Base-by-base conservation (phyloP, 805 yeast species). In the Hanseniaspora occidentalis region DNA sequence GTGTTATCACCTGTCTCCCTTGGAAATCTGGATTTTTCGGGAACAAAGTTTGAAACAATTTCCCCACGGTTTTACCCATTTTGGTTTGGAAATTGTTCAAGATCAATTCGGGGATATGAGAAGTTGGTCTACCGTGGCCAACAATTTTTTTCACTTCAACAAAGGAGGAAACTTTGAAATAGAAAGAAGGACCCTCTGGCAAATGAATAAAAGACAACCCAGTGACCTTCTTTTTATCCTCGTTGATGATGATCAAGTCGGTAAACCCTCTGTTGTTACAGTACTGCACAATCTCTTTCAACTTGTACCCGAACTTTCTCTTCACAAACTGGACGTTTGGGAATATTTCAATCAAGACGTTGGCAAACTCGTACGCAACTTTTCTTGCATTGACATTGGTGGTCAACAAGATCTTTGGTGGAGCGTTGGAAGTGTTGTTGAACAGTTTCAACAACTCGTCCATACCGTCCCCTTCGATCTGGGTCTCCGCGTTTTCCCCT, bases 151-250 rank as follows among this genome's bases (percentile, higher is more conserved):
- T 75, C 9, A 88, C 79, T 50, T 84, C 82, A 13, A 75, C 73
- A 35, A 82, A 69, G 3, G 95, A 84, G 6, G 85, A 68, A 3
- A 92, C 66, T 22, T 92, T 79, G 54, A 92, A 92, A 62, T 89
- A 88, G 57, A 85, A 85, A 0, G 96, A 82, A 27, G 98, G 98
- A 1, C 98, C 98, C 36, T 73, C 83, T 7, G 98, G 98, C 44
- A 92, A 69, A 64, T 92, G 96, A 43, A 92, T 80, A 54, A 92
- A 83, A 1, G 97, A 85, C 43, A 92, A 63, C 2, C 98, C 98
- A 40, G 83, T 88, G 29, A 92, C 94, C 47, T 71, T 72, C 61
- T 89, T 92, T 62, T 88, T 88, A 62, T 85, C 96, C 61, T 92
- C 98, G 58, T 92, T 92, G 45, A 92, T 75, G 37, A 92, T 86